A percentile compares a stretch with the other conserved stretches of the same genome.
These are phyloP conservation scores for Penicillium rolfsii DNA, from an alignment of 2,329 filamentous ascomycete species.

Conservation along the genomic window DNA sequence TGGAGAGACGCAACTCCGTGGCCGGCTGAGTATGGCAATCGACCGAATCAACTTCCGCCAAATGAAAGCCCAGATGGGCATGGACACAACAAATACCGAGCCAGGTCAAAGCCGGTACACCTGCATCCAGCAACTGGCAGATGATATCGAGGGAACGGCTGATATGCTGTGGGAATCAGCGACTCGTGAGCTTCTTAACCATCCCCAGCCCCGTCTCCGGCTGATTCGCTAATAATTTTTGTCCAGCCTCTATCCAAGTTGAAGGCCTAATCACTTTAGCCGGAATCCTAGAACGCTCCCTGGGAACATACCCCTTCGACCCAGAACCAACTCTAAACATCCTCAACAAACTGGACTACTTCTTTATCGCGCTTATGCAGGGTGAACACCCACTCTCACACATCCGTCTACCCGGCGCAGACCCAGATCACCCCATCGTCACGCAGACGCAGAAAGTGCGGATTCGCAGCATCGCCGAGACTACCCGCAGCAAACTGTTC, in stretches of 20 bases:
- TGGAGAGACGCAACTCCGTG: slow-evolving; percentile 54
- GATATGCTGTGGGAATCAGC: slow-evolving; percentile 85
- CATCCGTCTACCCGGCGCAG: slow-evolving; percentile 71
- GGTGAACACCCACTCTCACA: slow-evolving; percentile 67
- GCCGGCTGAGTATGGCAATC: slow-evolving; percentile 21
- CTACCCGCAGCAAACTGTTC: slow-evolving; percentile 57
- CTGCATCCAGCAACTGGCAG: slow-evolving; percentile 70
- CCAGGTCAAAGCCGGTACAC: slow-evolving; percentile 56
- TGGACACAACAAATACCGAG: slow-evolving; percentile 32
- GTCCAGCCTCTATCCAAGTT: slow-evolving; percentile 73
- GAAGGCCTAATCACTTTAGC: slow-evolving; percentile 82
- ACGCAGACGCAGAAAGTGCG: slow-evolving; percentile 88
- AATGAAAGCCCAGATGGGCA: slow-evolving; percentile 46
- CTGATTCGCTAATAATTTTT: neutral
- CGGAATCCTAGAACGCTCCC: slow-evolving; percentile 70
- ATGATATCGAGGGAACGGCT: slow-evolving; percentile 73
- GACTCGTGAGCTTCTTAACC: slow-evolving; percentile 69
- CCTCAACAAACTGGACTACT: slow-evolving; percentile 78
- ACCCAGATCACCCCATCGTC: slow-evolving; percentile 55
- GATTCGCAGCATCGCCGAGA: slow-evolving; percentile 78
- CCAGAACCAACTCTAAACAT: slow-evolving; percentile 71
- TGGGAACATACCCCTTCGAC: slow-evolving; percentile 71
- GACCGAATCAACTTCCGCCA: slow-evolving; percentile 27
- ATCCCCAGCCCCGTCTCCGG: neutral
- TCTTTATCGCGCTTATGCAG: slow-evolving; percentile 76